Base-by-base conservation (phyloP, 1,284 basidiomycete genomes). In the Xerocomus cyaneibrunnescens region DNA sequence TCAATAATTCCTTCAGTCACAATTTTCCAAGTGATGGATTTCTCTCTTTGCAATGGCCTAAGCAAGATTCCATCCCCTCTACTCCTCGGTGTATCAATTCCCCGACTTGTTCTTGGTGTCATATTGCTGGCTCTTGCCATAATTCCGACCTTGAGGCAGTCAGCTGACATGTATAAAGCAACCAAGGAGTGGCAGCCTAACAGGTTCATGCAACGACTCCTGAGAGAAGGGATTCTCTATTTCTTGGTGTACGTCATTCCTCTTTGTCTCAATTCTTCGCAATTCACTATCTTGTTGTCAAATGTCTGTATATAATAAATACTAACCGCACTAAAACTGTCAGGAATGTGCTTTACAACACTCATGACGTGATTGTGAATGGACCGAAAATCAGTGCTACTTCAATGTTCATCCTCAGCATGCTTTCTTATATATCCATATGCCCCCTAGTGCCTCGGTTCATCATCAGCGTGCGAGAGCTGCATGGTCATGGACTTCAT, bases 301-400 rank as follows among this genome's bases (percentile, higher is more conserved):
- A 40, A 19, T 27, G 25, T n/a, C 8, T n/a, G 14, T 28, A 68
- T 8, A 17, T n/a, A n/a, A n/a, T n/a, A 13, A 28, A 30, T 12
- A 28, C 25, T 40, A 32, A 43, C 19, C 7, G 7, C 19, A 16
- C 9, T 6, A 3, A 4, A 22, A 14, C 14, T 37, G 5, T 22
- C n/a, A 47, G 45, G 28, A 31, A 39, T 19, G 21, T 38, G 19
- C 6, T 39, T 12, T 38, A 17, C 36, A 39, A 31, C 21, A 30
- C 9, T 12, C 27, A 23, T 6, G 21, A 31, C 0, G 3, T 47
- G 2, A 17, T 39, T 7, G 1, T n/a, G 12, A 23, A 5, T 17
- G 21, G 9, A 12, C 9, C 6, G 7, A 31, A 7, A 7, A 5
- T 19, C 6, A 30, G 27, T 13, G 9, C n/a, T n/a, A n/a, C n/a